Evolutionary conservation across 129 eudicot genomes (phyloP), one percentile per base, ranked within the genome.

Genomic region (Glebionis coronaria): DNA sequence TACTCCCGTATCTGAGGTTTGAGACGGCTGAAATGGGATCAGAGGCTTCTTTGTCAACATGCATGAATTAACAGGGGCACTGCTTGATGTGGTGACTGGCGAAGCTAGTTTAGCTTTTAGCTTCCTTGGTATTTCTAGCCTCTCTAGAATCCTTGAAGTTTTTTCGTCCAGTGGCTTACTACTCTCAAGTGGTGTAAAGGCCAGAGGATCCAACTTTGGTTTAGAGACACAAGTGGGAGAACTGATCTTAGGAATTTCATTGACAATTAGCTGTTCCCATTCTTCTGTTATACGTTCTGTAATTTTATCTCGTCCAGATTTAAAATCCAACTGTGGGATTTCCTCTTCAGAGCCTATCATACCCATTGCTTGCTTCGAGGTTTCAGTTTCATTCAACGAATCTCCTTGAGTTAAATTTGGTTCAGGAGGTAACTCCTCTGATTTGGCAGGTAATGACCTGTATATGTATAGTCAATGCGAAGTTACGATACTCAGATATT

Each of bases 111-210:
- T 93, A 29, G 84, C 67, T 69, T 90, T 88, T 31, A 84, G 80
- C 82, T 93, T 90, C 77, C 80, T 84, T 12, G 99, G 99, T 73
- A 77, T 63, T 73, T 90, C 97, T 73, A 93, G 84, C 35, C 99
- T 86, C 80, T 93, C 95, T 25, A 86, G 74, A 75, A 91, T 91
- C 72, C 88, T 80, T 60, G 98, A 77, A 67, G 95, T 88, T 75
- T 85, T 86, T 56, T 81, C 90, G 71, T 88, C 96, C 40, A 78
- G 20, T 61, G 78, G 87, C 69, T 73, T 88, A 75, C 71, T 72
- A 73, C 50, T 79, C 49, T 80, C 84, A 15, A 63, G 71, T 5
- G 84, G 81, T 47, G 83, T 76, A 23, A 61, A 21, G 29, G 75
- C 68, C 49, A 63, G 27, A 42, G 72, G 80, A 64, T 83, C 88